Evolutionary conservation across 2,329 filamentous ascomycete species (phyloP).

Genomic region (Cadophora sp.): DNA sequence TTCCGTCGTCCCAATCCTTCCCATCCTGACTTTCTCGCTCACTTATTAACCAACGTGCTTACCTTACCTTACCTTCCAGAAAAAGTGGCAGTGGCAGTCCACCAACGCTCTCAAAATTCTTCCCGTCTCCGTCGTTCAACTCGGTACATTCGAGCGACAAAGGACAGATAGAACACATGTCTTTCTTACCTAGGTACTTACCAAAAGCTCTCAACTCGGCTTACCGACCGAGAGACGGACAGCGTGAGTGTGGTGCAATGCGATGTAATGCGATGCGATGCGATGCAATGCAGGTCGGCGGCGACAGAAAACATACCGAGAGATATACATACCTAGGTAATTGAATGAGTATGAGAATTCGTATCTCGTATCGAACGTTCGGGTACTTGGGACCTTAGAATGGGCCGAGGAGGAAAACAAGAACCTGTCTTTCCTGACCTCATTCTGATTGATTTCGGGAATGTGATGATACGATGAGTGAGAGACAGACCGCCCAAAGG

Average conservation of each 20-base stretch:
- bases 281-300: not conserved
- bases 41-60: not conserved
- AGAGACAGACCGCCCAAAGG: not conserved
- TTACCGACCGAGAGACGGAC: conserved; percentile 8
- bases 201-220: not conserved
- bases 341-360: too few relatives aligned
- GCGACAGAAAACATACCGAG: not conserved
- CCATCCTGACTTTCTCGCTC: not conserved
- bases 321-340: too few relatives aligned
- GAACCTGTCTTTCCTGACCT: not conserved
- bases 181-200: too few relatives aligned
- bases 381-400: not conserved
- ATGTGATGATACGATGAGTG: too few relatives aligned
- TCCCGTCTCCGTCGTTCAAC: not conserved
- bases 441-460: not conserved
- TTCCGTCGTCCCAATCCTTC: conserved; percentile 5
- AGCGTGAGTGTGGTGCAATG: not conserved
- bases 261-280: not conserved
- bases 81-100: too few relatives aligned
- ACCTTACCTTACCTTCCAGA: not conserved
- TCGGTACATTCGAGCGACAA: not conserved
- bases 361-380: conserved; percentile 2
- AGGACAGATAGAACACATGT: not conserved
- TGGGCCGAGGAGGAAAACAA: not conserved
- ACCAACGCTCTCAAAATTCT: too few relatives aligned